Percentiles rank a stretch among this genome's conserved stretches.
Evolutionary conservation across 1,139 yeast species (phyloP).

Genomic region (Blastobotrys capitulatus): DNA sequence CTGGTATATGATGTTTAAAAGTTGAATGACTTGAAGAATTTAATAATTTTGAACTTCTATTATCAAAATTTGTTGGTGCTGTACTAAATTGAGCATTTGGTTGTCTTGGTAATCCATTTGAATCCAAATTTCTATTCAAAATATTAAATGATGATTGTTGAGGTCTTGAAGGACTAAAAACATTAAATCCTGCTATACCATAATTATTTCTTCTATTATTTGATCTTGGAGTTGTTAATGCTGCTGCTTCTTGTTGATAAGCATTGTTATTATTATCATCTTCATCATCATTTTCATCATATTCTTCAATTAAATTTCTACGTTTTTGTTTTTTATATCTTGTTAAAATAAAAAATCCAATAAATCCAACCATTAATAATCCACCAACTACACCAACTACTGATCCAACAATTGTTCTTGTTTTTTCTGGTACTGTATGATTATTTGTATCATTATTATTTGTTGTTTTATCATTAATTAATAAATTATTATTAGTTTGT

Average conservation of each 20-base stretch:
- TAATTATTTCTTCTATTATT: background rate
- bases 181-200: background rate
- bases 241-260: background rate
- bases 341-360: background rate
- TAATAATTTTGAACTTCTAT: background rate
- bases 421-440: slow-evolving; percentile 4
- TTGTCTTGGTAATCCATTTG: no score
- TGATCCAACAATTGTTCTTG: slow-evolving; percentile 40
- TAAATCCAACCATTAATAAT: slow-evolving; percentile 8
- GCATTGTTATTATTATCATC: background rate
- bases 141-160: background rate
- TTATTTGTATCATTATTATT: background rate
- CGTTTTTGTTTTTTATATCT: background rate
- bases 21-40: background rate
- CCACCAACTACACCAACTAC: slow-evolving; percentile 41
- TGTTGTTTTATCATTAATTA: background rate
- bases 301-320: background rate
- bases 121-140: no score
- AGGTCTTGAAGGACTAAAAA: background rate
- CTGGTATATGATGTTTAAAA: background rate
- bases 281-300: background rate
- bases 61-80: background rate
- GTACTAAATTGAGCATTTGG: no score
- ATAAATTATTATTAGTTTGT: background rate
- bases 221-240: background rate